Evolutionary conservation across 1,284 basidiomycete species (phyloP).

Genomic region (Bondarzewia mesenterica): DNA sequence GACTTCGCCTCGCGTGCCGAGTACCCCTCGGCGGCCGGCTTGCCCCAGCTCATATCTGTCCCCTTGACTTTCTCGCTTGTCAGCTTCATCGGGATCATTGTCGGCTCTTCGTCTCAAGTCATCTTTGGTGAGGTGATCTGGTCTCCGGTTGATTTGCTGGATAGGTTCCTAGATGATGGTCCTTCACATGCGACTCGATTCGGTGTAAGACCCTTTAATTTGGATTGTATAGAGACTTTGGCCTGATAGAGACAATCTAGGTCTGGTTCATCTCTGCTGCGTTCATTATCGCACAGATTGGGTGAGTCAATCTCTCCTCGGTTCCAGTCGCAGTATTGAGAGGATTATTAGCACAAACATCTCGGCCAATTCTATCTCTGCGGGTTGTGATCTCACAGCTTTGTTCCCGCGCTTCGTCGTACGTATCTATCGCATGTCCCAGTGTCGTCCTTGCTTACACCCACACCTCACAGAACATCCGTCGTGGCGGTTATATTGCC

Average conservation of each 20-base stretch:
- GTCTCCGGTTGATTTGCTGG: conserved; percentile 72
- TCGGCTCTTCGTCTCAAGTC: conserved; percentile 69
- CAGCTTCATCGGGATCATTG: conserved; percentile 79
- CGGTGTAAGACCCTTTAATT: conserved; percentile 32
- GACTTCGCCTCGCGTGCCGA: conserved; percentile 73
- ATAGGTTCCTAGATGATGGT: conserved; percentile 55
- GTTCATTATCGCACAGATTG: conserved; percentile 67
- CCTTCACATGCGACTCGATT: conserved; percentile 62
- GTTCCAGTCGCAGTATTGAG: conserved; percentile 1
- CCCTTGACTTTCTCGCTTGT: conserved; percentile 74
- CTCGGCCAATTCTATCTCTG: conserved; percentile 79
- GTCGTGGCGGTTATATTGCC: conserved; percentile 75
- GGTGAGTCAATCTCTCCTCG: conserved; percentile 9
- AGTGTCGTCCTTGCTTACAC: neutral
- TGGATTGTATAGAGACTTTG: neutral
- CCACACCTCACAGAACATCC: conserved; percentile 52
- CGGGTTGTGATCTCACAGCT: conserved; percentile 80
- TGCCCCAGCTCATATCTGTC: conserved; percentile 67
- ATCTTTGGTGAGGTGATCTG: conserved; percentile 77
- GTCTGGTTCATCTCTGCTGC: conserved; percentile 72
- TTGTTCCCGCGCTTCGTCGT: conserved; percentile 74
- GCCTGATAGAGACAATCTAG: conserved; percentile 17
- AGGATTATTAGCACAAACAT: conserved; percentile 54
- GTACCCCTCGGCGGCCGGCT: conserved; percentile 57
- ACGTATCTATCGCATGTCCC: conserved; percentile 14